Base-by-base conservation (phyloP, 495 filamentous ascomycete genomes). In the Aspergillus egyptiacus region DNA sequence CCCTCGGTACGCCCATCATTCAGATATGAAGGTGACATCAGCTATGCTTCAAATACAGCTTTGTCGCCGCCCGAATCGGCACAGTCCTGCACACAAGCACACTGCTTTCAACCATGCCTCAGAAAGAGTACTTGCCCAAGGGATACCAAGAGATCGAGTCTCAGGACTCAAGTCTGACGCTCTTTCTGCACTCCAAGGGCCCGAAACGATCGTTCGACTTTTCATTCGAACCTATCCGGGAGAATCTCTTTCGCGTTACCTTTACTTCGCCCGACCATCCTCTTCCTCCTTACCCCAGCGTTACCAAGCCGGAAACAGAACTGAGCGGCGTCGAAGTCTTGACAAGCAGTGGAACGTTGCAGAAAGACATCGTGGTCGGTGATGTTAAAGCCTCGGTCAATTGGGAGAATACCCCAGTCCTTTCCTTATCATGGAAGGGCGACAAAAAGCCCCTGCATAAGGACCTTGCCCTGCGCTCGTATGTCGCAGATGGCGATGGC, bases 161-260 rank as follows among this genome's bases (percentile, higher is more conserved):
- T 7, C 52, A 61, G 7, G 51, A 54, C 17, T 49, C 57, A 11
- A 38, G 22, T 22, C 46, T 66, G 20, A 48, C 57, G 1, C 49
- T 82, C 2, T 55, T 63, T 30, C 66, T 83, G 33, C 60, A 65
- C 32, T 77, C 73, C 8, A 63, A 61, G 19, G 55, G 55, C 8
- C 62, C 63, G 23, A 57, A 64, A 13, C 54, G 59, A 28, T 57
- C 56, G 0, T 77, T 78, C 48, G 62, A 71, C 14, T 83, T 86
- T 59, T 66, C 66, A 8, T 83, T 86, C 57, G 75, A 84, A 56
- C 70, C 73, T 5, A 22, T 84, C 28, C 73, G 76, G 18, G 67
- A 75, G 13, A 79, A 81, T 37, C 63, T 86, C 3, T 86, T 84
- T 61, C 72, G 82, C 15, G 83, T 81, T 27, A 80, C 77, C 7